Conservation (phyloP, 2,329 filamentous ascomycete genomes). For the Penicillium vulpinum region DNA sequence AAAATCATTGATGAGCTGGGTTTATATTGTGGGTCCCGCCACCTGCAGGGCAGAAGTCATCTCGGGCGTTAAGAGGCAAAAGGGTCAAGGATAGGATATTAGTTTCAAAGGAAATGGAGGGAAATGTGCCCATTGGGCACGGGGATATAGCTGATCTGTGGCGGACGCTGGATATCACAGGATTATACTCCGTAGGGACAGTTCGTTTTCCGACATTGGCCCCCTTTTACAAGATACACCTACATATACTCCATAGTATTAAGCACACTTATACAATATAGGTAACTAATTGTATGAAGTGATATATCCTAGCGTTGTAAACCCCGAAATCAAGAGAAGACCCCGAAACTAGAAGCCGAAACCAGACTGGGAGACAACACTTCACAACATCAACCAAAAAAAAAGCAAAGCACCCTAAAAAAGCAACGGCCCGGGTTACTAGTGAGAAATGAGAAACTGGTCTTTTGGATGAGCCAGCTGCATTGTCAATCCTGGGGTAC, state of each 20-base stretch:
- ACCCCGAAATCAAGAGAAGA: slow-evolving; percentile 13
- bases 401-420: neutral
- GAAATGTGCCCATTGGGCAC: neutral
- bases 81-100: neutral
- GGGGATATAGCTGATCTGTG: slow-evolving; percentile 1
- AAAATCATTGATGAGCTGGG: slow-evolving; percentile 23
- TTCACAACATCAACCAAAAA: neutral
- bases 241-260: neutral
- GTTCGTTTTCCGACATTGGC: neutral
- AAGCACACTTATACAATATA: neutral
- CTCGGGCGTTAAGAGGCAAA: slow-evolving; percentile 3
- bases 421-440: neutral
- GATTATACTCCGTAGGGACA: too few relatives aligned
- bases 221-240: neutral
- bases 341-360: neutral
- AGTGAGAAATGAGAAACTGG: slow-evolving; percentile 1
- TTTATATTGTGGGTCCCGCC: slow-evolving; percentile 26
- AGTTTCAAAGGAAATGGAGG: neutral
- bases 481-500: slow-evolving; percentile 27
- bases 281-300: slow-evolving; percentile 1
- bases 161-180: neutral
- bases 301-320: slow-evolving; percentile 1
- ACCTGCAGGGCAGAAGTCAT: slow-evolving; percentile 15
- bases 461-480: slow-evolving; percentile 8
- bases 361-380: neutral